These are phyloP conservation scores for Epichloe sibirici DNA, from an alignment of 2,329 filamentous ascomycete species.

Conservation along the genomic window DNA sequence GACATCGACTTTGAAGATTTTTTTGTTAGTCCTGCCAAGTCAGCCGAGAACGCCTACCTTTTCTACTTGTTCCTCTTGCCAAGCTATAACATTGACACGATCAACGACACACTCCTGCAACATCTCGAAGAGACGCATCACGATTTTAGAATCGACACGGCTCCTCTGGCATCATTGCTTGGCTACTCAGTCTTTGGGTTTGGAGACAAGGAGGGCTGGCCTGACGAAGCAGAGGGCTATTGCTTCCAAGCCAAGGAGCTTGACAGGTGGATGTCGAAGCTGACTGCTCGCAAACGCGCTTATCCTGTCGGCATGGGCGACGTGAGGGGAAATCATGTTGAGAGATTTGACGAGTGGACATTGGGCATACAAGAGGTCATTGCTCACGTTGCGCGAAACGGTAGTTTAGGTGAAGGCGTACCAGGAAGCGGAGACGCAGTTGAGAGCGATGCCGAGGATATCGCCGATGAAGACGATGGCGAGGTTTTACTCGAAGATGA, in stretches of 20 bases:
- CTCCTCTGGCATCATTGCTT: slow-evolving; percentile 60
- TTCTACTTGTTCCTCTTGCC: slow-evolving; percentile 81
- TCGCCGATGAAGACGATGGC: slow-evolving; percentile 45
- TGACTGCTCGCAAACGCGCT: slow-evolving; percentile 75
- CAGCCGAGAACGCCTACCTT: slow-evolving; percentile 41
- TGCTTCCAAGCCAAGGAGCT: slow-evolving; percentile 85
- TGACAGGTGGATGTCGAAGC: slow-evolving; percentile 94
- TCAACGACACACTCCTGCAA: slow-evolving; percentile 75
- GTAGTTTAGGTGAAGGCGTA: slow-evolving; percentile 51
- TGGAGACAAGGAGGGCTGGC: slow-evolving; percentile 85
- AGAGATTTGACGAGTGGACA: slow-evolving; percentile 65
- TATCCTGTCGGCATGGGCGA: slow-evolving; percentile 85
- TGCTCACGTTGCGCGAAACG: slow-evolving; percentile 46
- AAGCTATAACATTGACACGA: slow-evolving; percentile 90
- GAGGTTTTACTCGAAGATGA: slow-evolving; percentile 35
- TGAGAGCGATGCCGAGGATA: slow-evolving; percentile 71
- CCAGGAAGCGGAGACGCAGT: slow-evolving; percentile 69
- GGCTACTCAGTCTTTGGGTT: slow-evolving; percentile 94
- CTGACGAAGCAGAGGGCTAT: slow-evolving; percentile 78
- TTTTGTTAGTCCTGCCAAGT: slow-evolving; percentile 69
- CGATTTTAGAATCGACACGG: slow-evolving; percentile 91
- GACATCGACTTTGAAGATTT: slow-evolving; percentile 89
- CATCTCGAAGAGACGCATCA: slow-evolving; percentile 88
- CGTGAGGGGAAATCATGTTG: slow-evolving; percentile 58
- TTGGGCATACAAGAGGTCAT: slow-evolving; percentile 62